Evolutionary conservation across 192 early-diverging fungal genomes (phyloP).

Genomic region (Phlyctochytrium arcticum): DNA sequence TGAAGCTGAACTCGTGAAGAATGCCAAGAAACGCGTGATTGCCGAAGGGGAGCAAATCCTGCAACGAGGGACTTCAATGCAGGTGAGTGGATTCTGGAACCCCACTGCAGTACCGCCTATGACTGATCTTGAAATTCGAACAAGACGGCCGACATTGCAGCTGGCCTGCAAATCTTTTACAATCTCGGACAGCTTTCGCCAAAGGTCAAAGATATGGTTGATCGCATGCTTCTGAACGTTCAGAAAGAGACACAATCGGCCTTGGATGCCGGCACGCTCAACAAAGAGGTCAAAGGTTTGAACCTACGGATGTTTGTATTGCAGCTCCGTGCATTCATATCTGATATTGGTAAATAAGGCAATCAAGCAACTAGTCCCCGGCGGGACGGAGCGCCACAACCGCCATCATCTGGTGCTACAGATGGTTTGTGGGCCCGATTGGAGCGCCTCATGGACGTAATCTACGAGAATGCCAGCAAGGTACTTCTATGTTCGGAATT

Average conservation of each 20-base stretch:
- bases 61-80: conserved; percentile 24
- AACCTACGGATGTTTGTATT: too few relatives aligned
- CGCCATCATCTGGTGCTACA: too few relatives aligned
- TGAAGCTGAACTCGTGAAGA: conserved; percentile 45
- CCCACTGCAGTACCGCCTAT: not conserved
- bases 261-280: conserved; percentile 32
- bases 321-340: too few relatives aligned
- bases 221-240: conserved; percentile 29
- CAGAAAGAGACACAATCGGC: conserved; percentile 29
- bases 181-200: conserved; percentile 35
- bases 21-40: conserved; percentile 39
- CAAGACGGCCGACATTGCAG: conserved; percentile 36
- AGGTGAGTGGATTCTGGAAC: conserved; percentile 22
- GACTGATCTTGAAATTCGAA: conserved; percentile 24
- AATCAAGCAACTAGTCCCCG: too few relatives aligned
- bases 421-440: conserved; percentile 37
- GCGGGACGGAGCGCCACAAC: too few relatives aligned
- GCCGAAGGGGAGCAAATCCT: conserved; percentile 43
- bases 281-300: conserved; percentile 39
- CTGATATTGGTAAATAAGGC: too few relatives aligned
- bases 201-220: conserved; percentile 27
- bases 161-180: conserved; percentile 42
- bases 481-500: too few relatives aligned
- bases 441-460: conserved; percentile 42
- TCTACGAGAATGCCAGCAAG: conserved; percentile 36